These are phyloP conservation scores for Leishmania martiniquensis DNA, from an alignment of 208 protist genomes.

Conservation along the genomic window DNA sequence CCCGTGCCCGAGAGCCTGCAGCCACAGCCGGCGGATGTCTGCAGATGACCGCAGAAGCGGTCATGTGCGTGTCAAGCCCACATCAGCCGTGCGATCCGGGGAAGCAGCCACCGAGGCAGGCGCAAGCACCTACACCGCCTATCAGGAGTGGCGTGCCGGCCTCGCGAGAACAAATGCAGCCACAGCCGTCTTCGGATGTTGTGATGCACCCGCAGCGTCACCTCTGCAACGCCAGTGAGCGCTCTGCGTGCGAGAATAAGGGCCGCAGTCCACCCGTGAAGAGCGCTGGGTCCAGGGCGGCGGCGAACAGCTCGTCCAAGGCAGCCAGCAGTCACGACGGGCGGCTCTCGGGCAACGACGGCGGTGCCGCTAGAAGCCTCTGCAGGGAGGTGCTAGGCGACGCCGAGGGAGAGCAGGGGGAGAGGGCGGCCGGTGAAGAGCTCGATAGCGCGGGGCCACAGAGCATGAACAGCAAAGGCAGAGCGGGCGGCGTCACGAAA, in stretches of 20 bases:
- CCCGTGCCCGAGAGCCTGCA: neutral
- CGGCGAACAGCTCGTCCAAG: neutral
- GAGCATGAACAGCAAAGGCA: neutral
- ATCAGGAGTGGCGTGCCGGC: neutral
- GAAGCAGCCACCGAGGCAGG: neutral
- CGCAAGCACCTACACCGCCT: neutral
- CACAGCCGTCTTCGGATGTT: too few species aligned
- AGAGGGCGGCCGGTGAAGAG: neutral
- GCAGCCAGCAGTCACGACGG: neutral
- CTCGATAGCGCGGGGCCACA: neutral
- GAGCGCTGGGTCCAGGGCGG: neutral
- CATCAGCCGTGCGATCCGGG: neutral
- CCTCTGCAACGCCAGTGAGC: neutral
- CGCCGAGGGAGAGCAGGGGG: neutral
- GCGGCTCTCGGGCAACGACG: neutral
- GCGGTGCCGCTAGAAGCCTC: neutral
- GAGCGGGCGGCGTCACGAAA: neutral
- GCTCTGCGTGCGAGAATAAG: neutral
- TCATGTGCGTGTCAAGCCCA: neutral
- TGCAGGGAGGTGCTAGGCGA: neutral
- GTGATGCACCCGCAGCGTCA: too few species aligned
- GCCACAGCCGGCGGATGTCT: neutral
- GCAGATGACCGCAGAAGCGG: neutral
- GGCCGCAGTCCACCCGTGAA: neutral
- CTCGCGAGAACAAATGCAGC: neutral